Evolutionary conservation across 73 alveolate genomes (phyloP), one percentile per base, ranked within the genome.

Genomic region (Symbiodinium pilosum): DNA sequence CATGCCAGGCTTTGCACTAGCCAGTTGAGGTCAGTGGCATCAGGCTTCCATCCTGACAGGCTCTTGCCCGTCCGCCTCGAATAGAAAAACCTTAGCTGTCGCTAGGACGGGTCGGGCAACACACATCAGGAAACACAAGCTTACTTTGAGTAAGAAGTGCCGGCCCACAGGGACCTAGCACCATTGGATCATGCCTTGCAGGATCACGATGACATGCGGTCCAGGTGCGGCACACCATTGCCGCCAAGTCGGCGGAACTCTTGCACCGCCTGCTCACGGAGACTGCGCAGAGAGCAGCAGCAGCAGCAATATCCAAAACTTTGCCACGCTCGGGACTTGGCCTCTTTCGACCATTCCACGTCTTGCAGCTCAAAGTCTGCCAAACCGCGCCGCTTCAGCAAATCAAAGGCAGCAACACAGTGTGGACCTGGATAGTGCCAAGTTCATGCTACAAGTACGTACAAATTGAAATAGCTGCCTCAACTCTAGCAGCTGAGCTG

Each of bases 1-100:
- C 47, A 77, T 36, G 47, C 88, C 52, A 91, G 42, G 87, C 77
- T 87, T n/a, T 42, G 51, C 52, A 91, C 77, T 73, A 91, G 77
- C 87, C 87, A 91, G 26, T 69, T 54, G 75, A 91, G 41, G 20
- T 91, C 97, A 11, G 77, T 59, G 9, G 97, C 97, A 3, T 83
- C 97, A 43, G 97, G 97, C 52, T 91, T 91, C 97, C 97, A 91
- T 16, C 97, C 97, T 16, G 97, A 56, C 77, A 71, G 14, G 32
- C 81, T 42, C 43, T 91, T 91, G 40, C 88, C 88, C 2, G 97
- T 91, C 52, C 77, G 51, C 40, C 54, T 68, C 75, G 97, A 91
- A 75, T 91, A 91, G 97, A 91, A 91, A 51, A 91, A 91, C 94
- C 94, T 87, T 6, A 20, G 87, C 87, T 38, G n/a, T n/a, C n/a